Evolutionary conservation across 169 alveolate genomes (phyloP).

Genomic region (Theileria sp.): DNA sequence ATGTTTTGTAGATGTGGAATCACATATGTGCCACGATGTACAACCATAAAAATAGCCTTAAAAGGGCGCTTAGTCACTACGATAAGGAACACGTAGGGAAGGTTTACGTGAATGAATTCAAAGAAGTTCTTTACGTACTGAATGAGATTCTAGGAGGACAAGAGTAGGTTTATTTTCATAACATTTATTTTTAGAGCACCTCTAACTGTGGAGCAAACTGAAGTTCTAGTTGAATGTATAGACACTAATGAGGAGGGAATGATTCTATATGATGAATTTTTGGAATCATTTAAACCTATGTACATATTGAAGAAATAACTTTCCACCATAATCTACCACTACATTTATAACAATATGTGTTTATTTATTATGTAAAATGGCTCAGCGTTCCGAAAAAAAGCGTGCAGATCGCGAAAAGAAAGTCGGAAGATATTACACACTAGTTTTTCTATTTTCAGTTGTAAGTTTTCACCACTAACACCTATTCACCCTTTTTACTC

Average conservation of each 20-base stretch:
- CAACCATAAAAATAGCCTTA: constrained; percentile 59
- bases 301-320: constrained; percentile 17
- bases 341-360: constrained; percentile 12
- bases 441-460: constrained; percentile 11
- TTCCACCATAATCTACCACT: constrained; percentile 15
- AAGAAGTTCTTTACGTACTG: constrained; percentile 62
- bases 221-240: constrained; percentile 62
- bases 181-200: constrained; percentile 55
- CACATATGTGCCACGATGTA: constrained; percentile 63
- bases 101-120: constrained; percentile 61
- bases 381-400: constrained; percentile 61
- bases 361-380: constrained; percentile 35
- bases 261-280: constrained; percentile 63
- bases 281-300: constrained; percentile 62
- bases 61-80: constrained; percentile 57
- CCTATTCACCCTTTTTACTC: neutral
- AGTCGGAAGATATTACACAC: constrained; percentile 37
- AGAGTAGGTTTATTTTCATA: constrained; percentile 27
- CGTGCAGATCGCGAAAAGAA: constrained; percentile 42
- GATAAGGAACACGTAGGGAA: constrained; percentile 52
- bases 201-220: constrained; percentile 64
- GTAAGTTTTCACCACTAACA: constrained; percentile 10
- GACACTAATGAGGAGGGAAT: constrained; percentile 67
- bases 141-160: constrained; percentile 44
- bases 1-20: constrained; percentile 52